phyloP scores from a whole-genome alignment of 768 basidiomycete species.

The Phlebiopsis flavidoalba region DNA sequence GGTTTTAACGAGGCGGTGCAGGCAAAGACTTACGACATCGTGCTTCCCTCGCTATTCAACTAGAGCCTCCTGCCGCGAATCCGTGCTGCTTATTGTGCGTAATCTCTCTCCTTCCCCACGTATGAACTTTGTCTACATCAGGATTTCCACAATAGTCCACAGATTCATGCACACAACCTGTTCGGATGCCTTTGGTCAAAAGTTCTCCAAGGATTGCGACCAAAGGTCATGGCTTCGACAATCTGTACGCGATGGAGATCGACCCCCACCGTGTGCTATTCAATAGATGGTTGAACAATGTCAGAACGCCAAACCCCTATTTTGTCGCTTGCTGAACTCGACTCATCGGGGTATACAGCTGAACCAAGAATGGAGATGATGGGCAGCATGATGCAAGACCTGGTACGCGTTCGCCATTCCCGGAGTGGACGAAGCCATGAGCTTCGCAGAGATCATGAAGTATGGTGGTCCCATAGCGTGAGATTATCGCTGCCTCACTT shows the following conservation, averaged over 20 bases:
- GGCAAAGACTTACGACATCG: conserved; percentile 98
- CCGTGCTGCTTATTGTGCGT: conserved; percentile 93
- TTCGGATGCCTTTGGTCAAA: conserved; percentile 98
- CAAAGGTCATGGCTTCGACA: conserved; percentile 95
- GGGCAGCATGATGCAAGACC: conserved; percentile 99
- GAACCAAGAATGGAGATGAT: conserved; percentile 92
- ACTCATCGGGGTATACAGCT: conserved; percentile 38
- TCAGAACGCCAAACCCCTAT: conserved; percentile 29
- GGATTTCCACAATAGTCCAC: conserved; percentile 62
- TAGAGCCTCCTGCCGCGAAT: conserved; percentile 85
- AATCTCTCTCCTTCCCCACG: background rate
- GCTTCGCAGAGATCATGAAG: conserved; percentile 99
- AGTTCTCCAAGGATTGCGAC: conserved; percentile 99
- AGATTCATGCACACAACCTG: conserved; percentile 98
- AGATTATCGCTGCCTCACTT: background rate
- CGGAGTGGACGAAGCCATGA: conserved; percentile 99
- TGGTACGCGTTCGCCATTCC: conserved; percentile 99
- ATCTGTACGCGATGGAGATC: conserved; percentile 98
- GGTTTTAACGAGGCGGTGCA: conserved; percentile 24
- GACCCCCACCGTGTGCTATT: conserved; percentile 95
- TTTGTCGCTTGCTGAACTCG: background rate
- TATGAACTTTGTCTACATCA: background rate
- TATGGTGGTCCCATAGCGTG: conserved; percentile 31
- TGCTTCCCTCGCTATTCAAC: conserved; percentile 97
- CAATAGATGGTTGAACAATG: conserved; percentile 99